A percentile compares a stretch with the other conserved stretches of the same genome.
phyloP scores from a whole-genome alignment of 1,284 basidiomycete genomes.

The Trichosporon faecale region DNA sequence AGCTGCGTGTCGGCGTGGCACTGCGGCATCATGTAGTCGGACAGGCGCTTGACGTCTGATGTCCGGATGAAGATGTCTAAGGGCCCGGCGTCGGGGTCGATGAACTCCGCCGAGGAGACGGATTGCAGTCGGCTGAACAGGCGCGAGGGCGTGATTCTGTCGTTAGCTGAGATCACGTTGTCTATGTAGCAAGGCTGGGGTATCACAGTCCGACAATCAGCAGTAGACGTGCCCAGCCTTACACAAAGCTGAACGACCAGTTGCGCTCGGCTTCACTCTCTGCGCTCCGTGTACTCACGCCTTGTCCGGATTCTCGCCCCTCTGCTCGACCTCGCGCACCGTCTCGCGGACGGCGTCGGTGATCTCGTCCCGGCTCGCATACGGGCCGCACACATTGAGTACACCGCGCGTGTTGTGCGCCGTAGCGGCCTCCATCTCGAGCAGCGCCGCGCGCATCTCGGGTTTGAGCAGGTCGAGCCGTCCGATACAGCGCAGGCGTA shows the following conservation, averaged over 20 bases:
- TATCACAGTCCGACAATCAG: background rate
- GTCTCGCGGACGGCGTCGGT: conserved; percentile 66
- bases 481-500: conserved; percentile 82
- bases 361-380: conserved; percentile 89
- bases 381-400: conserved; percentile 93
- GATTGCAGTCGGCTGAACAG: conserved; percentile 20
- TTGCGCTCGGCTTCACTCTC: background rate
- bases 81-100: conserved; percentile 21
- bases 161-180: background rate
- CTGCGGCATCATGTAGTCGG: conserved; percentile 95
- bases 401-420: conserved; percentile 74
- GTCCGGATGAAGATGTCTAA: conserved; percentile 90
- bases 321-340: conserved; percentile 57
- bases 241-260: no score
- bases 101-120: conserved; percentile 15
- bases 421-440: conserved; percentile 76
- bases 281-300: background rate
- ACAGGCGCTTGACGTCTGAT: conserved; percentile 83
- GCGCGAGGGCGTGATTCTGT: conserved; percentile 12
- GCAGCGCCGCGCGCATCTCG: conserved; percentile 67
- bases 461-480: conserved; percentile 70
- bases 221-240: no score
- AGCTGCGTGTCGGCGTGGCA: conserved; percentile 69
- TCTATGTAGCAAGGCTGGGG: no score
- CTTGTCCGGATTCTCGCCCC: conserved; percentile 22